Base-by-base conservation (phyloP, 352 stramenopile genomes). In the Detonula confervacea region DNA sequence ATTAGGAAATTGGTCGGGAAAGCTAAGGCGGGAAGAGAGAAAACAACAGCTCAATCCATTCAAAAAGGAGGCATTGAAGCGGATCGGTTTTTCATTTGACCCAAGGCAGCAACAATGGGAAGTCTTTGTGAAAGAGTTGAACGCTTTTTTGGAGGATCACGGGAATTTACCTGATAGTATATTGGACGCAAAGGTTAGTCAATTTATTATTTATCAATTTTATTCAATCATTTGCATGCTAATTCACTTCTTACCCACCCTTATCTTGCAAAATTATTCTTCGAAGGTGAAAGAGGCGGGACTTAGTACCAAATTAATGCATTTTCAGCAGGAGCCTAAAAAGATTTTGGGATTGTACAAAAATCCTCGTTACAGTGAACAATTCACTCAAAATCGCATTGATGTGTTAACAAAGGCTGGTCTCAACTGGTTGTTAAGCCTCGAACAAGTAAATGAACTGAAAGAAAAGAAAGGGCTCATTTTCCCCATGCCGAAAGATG, bases 11-110 rank as follows among this genome's bases (percentile, higher is more conserved):
- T 42, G 33, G 33, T 42, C 33, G 33, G 33, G 33, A 11, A 42
- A 12, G 5, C 33, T 12, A 42, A 42, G 33, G 11, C 33, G 11
- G 11, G 33, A 42, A 11, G 33, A 42, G 11, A 42, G 33, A 42
- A 5, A 42, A 11, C 5, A 11, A 11, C 5, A 42, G 11, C 33
- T 42, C 5, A 42, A 42, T 42, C 33, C 33, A 42, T 73, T 33
- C 30, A 73, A 73, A 57, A 64, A 65, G 18, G 65, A 11, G n/a
- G 51, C 51, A 29, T 35, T 73, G 4, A 18, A 64, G 18, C 44
- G 51, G 4, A 64, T 73, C n/a, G 51, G 51, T 9, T 73, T 73
- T 49, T 2, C 49, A 11, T 73, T 73, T 18, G 30, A 65, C 27
- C 0, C 33, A 1, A 30, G 27, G 49, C 6, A 37, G 22, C 44